Evolutionary conservation across 2,329 filamentous ascomycete species (phyloP).

Genomic region (Atkinsonella hypoxylon): DNA sequence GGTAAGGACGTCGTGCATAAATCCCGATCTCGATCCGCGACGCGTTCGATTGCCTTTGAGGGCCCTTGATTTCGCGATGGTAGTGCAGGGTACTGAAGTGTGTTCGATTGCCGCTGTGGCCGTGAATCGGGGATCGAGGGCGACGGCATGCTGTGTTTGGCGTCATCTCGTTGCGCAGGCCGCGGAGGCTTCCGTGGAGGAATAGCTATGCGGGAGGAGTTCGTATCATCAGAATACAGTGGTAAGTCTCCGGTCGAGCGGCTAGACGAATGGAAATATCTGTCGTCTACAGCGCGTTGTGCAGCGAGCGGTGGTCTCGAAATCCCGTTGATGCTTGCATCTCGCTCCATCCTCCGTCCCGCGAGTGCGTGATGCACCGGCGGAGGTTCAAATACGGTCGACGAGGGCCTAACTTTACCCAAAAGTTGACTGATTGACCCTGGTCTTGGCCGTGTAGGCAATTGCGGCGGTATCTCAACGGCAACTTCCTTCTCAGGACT

Average conservation of each 20-base stretch:
- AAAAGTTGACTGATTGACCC: slow-evolving; percentile 12
- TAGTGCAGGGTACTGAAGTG: slow-evolving; percentile 18
- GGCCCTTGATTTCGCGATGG: slow-evolving; percentile 19
- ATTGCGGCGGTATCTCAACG: slow-evolving; percentile 35
- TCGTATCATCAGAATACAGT: slow-evolving; percentile 6
- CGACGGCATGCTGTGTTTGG: slow-evolving; percentile 9
- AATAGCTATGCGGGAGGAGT: slow-evolving; percentile 2
- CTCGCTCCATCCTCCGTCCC: slow-evolving; percentile 31
- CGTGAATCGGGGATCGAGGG: slow-evolving; percentile 14
- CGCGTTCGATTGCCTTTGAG: slow-evolving; percentile 25
- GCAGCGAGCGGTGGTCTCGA: slow-evolving; percentile 25
- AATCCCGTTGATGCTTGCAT: slow-evolving; percentile 29
- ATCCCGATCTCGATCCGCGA: slow-evolving; percentile 15
- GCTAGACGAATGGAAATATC: slow-evolving; percentile 38
- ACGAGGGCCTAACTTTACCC: slow-evolving; percentile 12
- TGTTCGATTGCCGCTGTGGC: slow-evolving; percentile 13
- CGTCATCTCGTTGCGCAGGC: slow-evolving; percentile 18
- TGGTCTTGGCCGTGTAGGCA: slow-evolving; percentile 40
- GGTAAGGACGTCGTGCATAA: slow-evolving; percentile 3
- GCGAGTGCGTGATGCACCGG: slow-evolving; percentile 38
- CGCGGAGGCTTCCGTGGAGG: slow-evolving; percentile 34
- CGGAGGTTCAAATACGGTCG: slow-evolving; percentile 35
- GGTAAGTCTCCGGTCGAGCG: slow-evolving; percentile 19
- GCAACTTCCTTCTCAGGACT: slow-evolving; percentile 45
- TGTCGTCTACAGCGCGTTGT: slow-evolving; percentile 30